These are phyloP conservation scores for Aquilaria agallochum DNA, from an alignment of 441 rosid genomes.

Conservation along the genomic window DNA sequence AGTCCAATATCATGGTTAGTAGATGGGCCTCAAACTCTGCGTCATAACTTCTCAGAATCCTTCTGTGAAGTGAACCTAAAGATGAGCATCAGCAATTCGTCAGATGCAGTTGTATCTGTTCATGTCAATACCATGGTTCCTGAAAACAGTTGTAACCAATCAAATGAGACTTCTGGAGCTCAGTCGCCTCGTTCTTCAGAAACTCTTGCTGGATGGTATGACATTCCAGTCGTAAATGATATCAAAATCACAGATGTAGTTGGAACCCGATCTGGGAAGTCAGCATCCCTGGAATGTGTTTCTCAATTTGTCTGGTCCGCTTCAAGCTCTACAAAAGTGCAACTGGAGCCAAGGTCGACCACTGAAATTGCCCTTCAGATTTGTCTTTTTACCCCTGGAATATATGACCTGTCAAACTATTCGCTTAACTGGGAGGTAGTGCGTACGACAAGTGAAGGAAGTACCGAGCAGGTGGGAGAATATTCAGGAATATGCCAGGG, in stretches of 20 bases:
- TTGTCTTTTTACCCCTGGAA: slow-evolving; percentile 76
- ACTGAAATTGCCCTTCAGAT: slow-evolving; percentile 62
- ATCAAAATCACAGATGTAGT: slow-evolving; percentile 45
- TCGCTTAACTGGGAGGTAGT: slow-evolving; percentile 63
- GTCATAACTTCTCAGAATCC: slow-evolving; percentile 62
- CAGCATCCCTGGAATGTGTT: slow-evolving; percentile 44
- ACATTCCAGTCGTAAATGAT: slow-evolving; percentile 40
- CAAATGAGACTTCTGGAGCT: slow-evolving; percentile 22
- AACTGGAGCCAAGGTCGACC: slow-evolving; percentile 55
- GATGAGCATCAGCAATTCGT: slow-evolving; percentile 78
- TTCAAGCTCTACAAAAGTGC: slow-evolving; percentile 57
- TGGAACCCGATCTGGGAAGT: slow-evolving; percentile 25
- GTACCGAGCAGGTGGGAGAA: slow-evolving; percentile 18
- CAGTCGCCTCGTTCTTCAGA: slow-evolving; percentile 27
- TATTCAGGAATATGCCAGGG: slow-evolving; percentile 67
- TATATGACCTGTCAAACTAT: slow-evolving; percentile 74
- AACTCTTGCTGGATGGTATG: slow-evolving; percentile 73
- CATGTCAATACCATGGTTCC: slow-evolving; percentile 46
- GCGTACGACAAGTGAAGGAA: slow-evolving; percentile 21
- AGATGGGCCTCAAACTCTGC: slow-evolving; percentile 53
- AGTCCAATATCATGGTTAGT: slow-evolving; percentile 77
- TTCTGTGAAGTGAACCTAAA: slow-evolving; percentile 61
- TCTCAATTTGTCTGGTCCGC: slow-evolving; percentile 86
- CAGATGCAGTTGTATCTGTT: slow-evolving; percentile 46
- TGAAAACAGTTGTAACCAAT: slow-evolving; percentile 19